phyloP scores from a whole-genome alignment of 805 yeast genomes.

The Hanseniaspora nectarophila region DNA sequence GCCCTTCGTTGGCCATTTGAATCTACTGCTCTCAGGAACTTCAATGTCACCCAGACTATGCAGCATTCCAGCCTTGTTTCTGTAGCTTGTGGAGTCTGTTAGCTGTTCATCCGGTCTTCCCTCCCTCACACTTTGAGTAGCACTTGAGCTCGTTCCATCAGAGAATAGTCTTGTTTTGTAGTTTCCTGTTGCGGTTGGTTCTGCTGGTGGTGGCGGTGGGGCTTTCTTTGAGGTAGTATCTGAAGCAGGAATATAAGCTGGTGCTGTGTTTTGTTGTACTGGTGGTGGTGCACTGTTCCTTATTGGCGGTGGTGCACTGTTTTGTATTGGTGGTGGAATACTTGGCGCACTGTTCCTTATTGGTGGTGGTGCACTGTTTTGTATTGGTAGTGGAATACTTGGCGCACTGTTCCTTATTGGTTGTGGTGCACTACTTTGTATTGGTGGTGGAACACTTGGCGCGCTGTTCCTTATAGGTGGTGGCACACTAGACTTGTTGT shows the following conservation, averaged over 20 bases:
- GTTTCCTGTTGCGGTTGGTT: slow-evolving; percentile 19
- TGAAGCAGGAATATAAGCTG: slow-evolving; percentile 21
- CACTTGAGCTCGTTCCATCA: slow-evolving; percentile 24
- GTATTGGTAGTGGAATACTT: not conserved
- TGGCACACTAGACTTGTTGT: slow-evolving; percentile 8
- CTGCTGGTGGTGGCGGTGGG: slow-evolving; percentile 27
- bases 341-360: slow-evolving; percentile 15
- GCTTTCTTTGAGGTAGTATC: slow-evolving; percentile 19
- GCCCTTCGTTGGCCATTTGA: slow-evolving; percentile 51
- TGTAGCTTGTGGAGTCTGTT: slow-evolving; percentile 18
- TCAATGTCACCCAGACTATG: slow-evolving; percentile 29
- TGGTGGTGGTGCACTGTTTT: slow-evolving; percentile 12
- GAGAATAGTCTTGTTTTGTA: slow-evolving; percentile 26
- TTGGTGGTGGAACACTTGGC: slow-evolving; percentile 12
- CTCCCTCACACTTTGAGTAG: slow-evolving; percentile 19
- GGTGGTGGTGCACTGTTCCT: slow-evolving; percentile 19
- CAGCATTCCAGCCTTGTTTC: slow-evolving; percentile 23
- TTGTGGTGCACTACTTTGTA: slow-evolving; percentile 3
- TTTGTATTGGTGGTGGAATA: slow-evolving; percentile 17
- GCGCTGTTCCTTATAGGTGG: not conserved
- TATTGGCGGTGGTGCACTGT: slow-evolving; percentile 21
- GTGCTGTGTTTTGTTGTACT: slow-evolving; percentile 19
- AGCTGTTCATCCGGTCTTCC: slow-evolving; percentile 20
- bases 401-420: too few species aligned
- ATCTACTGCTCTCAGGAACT: slow-evolving; percentile 55